Percentiles rank a stretch among this genome's conserved stretches.
phyloP scores from a whole-genome alignment of 139 green algal genomes.

The Volvox reticuliferus region DNA sequence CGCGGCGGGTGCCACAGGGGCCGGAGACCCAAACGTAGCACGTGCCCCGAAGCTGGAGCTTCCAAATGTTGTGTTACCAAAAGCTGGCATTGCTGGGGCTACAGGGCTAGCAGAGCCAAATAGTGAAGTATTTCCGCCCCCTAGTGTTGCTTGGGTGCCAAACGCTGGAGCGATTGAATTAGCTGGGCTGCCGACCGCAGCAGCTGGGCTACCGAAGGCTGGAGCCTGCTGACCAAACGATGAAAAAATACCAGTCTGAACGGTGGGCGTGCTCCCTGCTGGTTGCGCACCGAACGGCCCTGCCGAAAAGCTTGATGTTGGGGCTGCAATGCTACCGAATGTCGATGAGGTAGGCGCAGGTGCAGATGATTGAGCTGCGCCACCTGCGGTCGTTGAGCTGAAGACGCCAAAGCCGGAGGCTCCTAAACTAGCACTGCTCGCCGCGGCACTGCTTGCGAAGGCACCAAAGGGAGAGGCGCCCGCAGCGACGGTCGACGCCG shows the following conservation, averaged over 20 bases:
- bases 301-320: background rate
- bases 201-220: constrained; percentile 20
- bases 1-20: background rate
- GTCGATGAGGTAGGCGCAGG: background rate
- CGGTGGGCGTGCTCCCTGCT: background rate
- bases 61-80: background rate
- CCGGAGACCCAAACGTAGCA: constrained; percentile 17
- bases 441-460: constrained; percentile 2
- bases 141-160: background rate
- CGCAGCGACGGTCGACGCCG: background rate
- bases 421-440: background rate
- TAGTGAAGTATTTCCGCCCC: background rate
- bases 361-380: background rate
- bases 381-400: background rate
- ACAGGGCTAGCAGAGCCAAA: background rate
- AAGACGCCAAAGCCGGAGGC: constrained; percentile 10
- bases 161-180: background rate
- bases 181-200: constrained; percentile 2
- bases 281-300: constrained; percentile 19
- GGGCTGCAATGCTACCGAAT: background rate
- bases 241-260: constrained; percentile 10
- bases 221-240: background rate
- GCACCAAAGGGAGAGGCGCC: constrained; percentile 9
- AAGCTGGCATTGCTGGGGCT: background rate
- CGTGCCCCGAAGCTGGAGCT: constrained; percentile 4